phyloP scores from a whole-genome alignment of 2,329 filamentous ascomycete species.

The Colletotrichum plurivorum region DNA sequence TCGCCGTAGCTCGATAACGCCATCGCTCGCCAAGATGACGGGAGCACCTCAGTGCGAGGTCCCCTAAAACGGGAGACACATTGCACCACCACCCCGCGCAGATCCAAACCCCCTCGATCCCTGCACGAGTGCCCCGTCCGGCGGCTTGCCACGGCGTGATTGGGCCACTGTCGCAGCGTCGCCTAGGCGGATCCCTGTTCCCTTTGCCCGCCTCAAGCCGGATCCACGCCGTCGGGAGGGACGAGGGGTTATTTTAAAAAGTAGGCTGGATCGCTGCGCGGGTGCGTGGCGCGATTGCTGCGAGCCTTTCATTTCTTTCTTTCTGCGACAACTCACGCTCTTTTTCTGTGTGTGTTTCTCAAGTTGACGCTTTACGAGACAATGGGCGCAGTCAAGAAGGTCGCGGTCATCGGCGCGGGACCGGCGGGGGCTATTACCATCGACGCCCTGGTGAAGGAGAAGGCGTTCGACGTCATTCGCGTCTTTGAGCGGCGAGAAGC shows the following conservation, averaged over 20 bases:
- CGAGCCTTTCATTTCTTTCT: background rate
- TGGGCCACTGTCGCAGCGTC: background rate
- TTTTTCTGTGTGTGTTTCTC: background rate
- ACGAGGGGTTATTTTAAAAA: slow-evolving; percentile 13
- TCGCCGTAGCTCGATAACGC: slow-evolving; percentile 26
- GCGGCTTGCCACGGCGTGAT: slow-evolving; percentile 25
- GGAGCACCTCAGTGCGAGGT: background rate
- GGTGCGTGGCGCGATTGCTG: background rate
- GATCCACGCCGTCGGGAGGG: slow-evolving; percentile 17
- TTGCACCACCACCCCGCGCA: background rate
- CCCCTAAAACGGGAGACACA: background rate
- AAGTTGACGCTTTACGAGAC: background rate
- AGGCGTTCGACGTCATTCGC: slow-evolving; percentile 69
- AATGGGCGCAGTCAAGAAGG: slow-evolving; percentile 49
- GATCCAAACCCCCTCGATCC: slow-evolving; percentile 13
- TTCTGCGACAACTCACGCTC: background rate
- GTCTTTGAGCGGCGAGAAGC: slow-evolving; percentile 74
- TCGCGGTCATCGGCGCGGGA: slow-evolving; percentile 74
- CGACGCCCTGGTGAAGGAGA: slow-evolving; percentile 72
- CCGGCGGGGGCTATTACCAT: slow-evolving; percentile 72
- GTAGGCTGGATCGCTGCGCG: slow-evolving; percentile 4
- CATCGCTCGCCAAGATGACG: slow-evolving; percentile 35
- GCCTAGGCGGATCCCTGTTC: slow-evolving; percentile 11
- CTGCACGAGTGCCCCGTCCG: slow-evolving; percentile 36
- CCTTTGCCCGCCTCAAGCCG: slow-evolving; percentile 9